Conservation (phyloP, 2,329 filamentous ascomycete species). For the Dothiorella sarmentorum region DNA sequence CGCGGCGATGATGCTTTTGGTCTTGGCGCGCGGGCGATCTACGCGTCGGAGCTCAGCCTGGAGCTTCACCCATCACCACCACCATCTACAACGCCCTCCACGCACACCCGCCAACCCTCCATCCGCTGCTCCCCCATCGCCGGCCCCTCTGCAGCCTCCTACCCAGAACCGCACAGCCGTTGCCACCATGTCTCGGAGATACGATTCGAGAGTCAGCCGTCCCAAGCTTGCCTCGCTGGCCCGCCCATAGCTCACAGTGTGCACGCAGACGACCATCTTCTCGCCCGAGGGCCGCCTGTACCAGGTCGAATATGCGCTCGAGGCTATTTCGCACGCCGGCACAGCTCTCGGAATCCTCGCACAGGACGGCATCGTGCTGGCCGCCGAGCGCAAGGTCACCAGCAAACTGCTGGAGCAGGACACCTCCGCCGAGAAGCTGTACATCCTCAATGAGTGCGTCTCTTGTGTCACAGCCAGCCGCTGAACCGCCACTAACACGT, state of each 20-base stretch:
- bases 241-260: constrained; percentile 70
- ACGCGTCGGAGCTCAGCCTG: constrained; percentile 27
- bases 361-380: constrained; percentile 96
- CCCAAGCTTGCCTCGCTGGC: constrained; percentile 73
- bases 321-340: constrained; percentile 97
- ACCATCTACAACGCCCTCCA: constrained; percentile 24
- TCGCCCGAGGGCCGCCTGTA: constrained; percentile 97
- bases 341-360: constrained; percentile 95
- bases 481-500: neutral
- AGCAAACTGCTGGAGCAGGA: constrained; percentile 99
- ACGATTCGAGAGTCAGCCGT: constrained; percentile 83
- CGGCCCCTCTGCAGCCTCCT: neutral
- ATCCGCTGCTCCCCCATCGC: constrained; percentile 21
- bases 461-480: neutral
- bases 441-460: constrained; percentile 93
- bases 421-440: constrained; percentile 99
- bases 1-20: constrained; percentile 32
- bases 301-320: constrained; percentile 98
- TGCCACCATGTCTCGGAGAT: constrained; percentile 83
- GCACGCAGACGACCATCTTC: constrained; percentile 90
- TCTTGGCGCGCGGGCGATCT: constrained; percentile 10
- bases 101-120: constrained; percentile 19
- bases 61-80: constrained; percentile 27
- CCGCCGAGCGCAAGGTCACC: constrained; percentile 97
- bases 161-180: constrained; percentile 12